These are phyloP conservation scores for Pichia sp. DNA, from an alignment of 1,139 yeast species.

Conservation along the genomic window DNA sequence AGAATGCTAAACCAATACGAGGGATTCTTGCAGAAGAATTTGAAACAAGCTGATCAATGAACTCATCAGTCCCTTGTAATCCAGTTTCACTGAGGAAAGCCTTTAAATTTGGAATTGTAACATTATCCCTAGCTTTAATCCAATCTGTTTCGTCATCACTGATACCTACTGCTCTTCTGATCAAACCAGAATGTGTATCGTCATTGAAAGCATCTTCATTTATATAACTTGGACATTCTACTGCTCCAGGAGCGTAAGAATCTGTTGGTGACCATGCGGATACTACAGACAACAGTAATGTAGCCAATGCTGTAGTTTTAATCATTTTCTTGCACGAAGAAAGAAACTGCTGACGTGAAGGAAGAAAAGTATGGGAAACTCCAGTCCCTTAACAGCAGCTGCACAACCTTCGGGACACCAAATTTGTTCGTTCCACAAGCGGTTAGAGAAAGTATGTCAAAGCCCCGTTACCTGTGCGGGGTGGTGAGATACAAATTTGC, in stretches of 20 bases:
- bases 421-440: no score
- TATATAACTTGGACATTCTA: constrained; percentile 44
- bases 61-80: constrained; percentile 43
- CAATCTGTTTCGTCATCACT: constrained; percentile 35
- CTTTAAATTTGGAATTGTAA: constrained; percentile 46
- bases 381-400: neutral
- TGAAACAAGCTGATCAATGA: constrained; percentile 31
- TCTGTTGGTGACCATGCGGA: constrained; percentile 54
- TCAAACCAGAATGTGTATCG: constrained; percentile 22
- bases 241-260: constrained; percentile 58
- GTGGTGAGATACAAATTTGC: no score
- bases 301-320: neutral
- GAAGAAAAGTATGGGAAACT: neutral
- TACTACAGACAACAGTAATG: neutral
- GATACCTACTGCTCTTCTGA: constrained; percentile 32
- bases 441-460: no score
- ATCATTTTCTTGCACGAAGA: neutral
- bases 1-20: constrained; percentile 63
- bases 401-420: no score
- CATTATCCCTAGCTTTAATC: constrained; percentile 42
- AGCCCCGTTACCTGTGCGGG: no score
- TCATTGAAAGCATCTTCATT: constrained; percentile 14
- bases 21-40: constrained; percentile 24
- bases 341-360: constrained; percentile 1
- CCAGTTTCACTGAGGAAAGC: constrained; percentile 53